These are phyloP conservation scores for Rhodosporidiobolus odoratus DNA, from an alignment of 768 basidiomycete species.

Conservation along the genomic window DNA sequence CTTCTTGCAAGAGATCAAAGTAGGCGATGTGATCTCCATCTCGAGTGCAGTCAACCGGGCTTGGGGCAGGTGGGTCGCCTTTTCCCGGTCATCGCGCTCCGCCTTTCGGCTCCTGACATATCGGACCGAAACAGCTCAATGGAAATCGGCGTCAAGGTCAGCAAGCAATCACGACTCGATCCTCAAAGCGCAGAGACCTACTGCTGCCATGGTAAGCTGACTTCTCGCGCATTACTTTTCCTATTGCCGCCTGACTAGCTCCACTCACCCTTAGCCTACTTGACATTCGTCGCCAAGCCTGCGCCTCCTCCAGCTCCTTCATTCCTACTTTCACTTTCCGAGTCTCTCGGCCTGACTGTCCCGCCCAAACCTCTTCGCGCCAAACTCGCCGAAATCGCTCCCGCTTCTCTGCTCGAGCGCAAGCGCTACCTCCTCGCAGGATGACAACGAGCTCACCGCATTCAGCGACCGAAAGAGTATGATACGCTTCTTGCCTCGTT, in stretches of 20 bases:
- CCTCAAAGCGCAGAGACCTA: slow-evolving; percentile 13
- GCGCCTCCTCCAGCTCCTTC: not conserved
- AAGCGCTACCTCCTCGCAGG: slow-evolving; percentile 40
- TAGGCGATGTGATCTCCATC: slow-evolving; percentile 30
- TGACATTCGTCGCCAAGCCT: slow-evolving; percentile 36
- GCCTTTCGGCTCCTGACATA: not conserved
- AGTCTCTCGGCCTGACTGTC: not conserved
- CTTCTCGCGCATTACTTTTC: too few species aligned
- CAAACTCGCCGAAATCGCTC: slow-evolving; percentile 25
- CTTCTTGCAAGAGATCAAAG: slow-evolving; percentile 30
- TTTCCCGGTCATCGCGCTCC: not conserved
- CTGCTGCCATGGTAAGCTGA: slow-evolving; percentile 29
- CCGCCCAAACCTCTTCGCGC: slow-evolving; percentile 5
- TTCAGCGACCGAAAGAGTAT: slow-evolving; percentile 21
- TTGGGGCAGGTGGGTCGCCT: slow-evolving; percentile 25
- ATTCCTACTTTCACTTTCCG: not conserved
- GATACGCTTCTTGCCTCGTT: slow-evolving; percentile 17
- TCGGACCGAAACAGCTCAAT: slow-evolving; percentile 19
- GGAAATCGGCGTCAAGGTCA: slow-evolving; percentile 38
- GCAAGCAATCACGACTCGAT: slow-evolving; percentile 10
- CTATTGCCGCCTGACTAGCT: not conserved
- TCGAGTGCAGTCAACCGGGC: slow-evolving; percentile 31
- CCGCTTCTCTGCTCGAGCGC: slow-evolving; percentile 27
- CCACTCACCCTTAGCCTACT: slow-evolving; percentile 16
- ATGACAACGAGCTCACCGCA: slow-evolving; percentile 33